Conservation (phyloP, 495 filamentous ascomycete genomes). For the Penicillium coffeae region DNA sequence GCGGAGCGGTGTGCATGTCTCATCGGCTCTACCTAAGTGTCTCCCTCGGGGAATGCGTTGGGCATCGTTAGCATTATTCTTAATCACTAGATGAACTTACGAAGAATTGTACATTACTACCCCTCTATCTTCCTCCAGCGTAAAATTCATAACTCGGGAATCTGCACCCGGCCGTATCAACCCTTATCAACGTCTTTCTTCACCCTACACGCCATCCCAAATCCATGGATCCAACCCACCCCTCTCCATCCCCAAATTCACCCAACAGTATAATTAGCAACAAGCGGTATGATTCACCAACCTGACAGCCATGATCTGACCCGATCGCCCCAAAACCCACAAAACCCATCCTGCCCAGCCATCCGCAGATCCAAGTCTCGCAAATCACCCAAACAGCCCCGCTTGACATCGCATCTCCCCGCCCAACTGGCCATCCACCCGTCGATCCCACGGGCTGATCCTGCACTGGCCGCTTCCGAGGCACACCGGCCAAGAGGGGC, state of each 20-base stretch:
- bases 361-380: too few relatives aligned
- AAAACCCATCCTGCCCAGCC: too few relatives aligned
- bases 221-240: too few relatives aligned
- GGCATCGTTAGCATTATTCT: slow-evolving; percentile 27
- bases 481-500: not conserved
- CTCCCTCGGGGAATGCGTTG: slow-evolving; percentile 6
- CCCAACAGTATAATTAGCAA: too few relatives aligned
- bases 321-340: too few relatives aligned
- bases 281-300: too few relatives aligned
- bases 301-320: too few relatives aligned
- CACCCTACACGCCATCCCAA: too few relatives aligned
- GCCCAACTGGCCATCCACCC: not conserved
- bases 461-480: not conserved
- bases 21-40: slow-evolving; percentile 4
- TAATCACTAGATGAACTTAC: slow-evolving; percentile 27
- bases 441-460: slow-evolving; percentile 7
- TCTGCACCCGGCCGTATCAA: not conserved
- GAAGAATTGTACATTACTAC: slow-evolving; percentile 28
- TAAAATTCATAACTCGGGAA: not conserved
- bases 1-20: slow-evolving; percentile 5
- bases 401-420: too few relatives aligned
- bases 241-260: too few relatives aligned
- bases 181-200: not conserved
- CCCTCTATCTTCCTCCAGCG: not conserved
- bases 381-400: not conserved